phyloP scores from a whole-genome alignment of 2,329 filamentous ascomycete genomes.

The Boeremia exigua region DNA sequence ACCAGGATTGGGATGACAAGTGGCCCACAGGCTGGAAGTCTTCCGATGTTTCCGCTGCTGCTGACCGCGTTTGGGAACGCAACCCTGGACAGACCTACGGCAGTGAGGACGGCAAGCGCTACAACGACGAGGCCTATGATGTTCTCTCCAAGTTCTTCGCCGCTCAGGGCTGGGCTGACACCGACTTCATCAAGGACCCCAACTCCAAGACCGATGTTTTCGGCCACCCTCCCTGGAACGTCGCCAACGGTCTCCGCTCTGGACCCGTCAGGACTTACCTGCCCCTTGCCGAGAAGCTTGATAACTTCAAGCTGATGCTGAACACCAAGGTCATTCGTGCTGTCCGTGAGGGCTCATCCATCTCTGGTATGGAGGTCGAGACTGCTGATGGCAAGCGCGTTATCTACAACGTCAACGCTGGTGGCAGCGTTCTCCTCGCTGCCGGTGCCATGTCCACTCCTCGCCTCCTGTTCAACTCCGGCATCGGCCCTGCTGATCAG shows the following conservation, averaged over 20 bases:
- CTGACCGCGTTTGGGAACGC: conserved; percentile 70
- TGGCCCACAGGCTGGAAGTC: conserved; percentile 75
- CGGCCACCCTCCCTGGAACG: conserved; percentile 71
- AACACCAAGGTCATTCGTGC: conserved; percentile 70
- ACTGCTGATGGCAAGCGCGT: conserved; percentile 47
- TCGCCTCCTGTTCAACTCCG: conserved; percentile 71
- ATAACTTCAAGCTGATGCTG: conserved; percentile 71
- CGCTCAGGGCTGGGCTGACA: conserved; percentile 66
- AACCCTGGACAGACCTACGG: conserved; percentile 72
- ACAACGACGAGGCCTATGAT: conserved; percentile 68
- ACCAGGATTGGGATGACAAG: conserved; percentile 71
- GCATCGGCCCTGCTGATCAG: conserved; percentile 67
- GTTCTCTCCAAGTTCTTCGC: conserved; percentile 67
- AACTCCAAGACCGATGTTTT: conserved; percentile 66
- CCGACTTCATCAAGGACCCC: conserved; percentile 66
- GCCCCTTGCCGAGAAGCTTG: conserved; percentile 62
- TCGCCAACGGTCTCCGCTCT: conserved; percentile 67
- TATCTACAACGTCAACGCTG: conserved; percentile 61
- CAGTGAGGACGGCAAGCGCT: conserved; percentile 68
- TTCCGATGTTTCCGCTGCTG: conserved; percentile 64
- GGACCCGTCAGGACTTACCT: conserved; percentile 76
- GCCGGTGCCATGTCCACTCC: conserved; percentile 72
- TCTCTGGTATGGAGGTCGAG: conserved; percentile 69
- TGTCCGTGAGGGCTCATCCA: conserved; percentile 64
- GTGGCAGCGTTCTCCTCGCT: conserved; percentile 69